Evolutionary conservation across 129 eudicot species (phyloP), one percentile per base, ranked within the genome.

Genomic region (Artemisia annua): DNA sequence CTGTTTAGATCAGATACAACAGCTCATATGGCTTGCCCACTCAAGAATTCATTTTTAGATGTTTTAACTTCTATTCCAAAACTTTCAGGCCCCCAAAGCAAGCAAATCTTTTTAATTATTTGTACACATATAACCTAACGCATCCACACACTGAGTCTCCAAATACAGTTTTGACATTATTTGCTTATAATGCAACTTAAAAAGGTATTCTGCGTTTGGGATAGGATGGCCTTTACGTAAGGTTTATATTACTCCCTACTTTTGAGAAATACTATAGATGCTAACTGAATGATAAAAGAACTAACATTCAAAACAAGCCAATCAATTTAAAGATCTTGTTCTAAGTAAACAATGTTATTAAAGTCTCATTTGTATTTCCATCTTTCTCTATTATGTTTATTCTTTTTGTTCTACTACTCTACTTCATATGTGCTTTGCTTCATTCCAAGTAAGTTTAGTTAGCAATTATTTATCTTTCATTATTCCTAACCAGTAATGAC

Each of bases 11-110:
- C 53, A 56, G 26, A 70, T 5, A 39, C 46, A 39, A 39, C n/a
- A n/a, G n/a, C n/a, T n/a, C n/a, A n/a, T n/a, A n/a, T n/a, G n/a
- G n/a, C 52, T 32, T 15, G 28, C 43, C 69, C 69, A 7, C 43
- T 39, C 17, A 63, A 63, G 69, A 60, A 3, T 7, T 15, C 3
- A 22, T 59, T 35, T 64, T 51, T 26, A 13, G 61, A 30, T 11
- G 72, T 49, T 67, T 26, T 50, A 50, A 50, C 66, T 20, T 22
- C 24, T 13, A 8, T 43, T 68, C 73, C 26, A 49, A 69, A 51
- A 9, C 28, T 50, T 68, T 24, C 0, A 67, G 1, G 43, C 44
- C 71, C 71, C 5, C 24, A 67, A 67, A 20, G 44, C 14, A 22
- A 67, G 19, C 64, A 12, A 26, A 12, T 13, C 44, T 0, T 22